Conservation (phyloP, 2,329 filamentous ascomycete genomes). For the Cordyceps fumosorosea region DNA sequence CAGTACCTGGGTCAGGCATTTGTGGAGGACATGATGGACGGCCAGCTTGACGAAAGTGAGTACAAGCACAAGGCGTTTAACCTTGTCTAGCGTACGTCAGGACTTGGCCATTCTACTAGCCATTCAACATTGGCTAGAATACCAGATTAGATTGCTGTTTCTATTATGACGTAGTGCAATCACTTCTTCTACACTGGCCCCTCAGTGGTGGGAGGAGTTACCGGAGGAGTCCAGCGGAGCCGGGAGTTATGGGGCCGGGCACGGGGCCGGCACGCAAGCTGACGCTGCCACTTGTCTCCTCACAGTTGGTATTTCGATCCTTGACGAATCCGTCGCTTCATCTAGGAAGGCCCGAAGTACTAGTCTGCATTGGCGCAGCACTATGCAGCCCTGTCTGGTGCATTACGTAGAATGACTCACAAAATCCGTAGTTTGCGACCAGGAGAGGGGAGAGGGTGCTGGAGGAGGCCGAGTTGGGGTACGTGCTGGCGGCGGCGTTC, state of each 20-base stretch:
- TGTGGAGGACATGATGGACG: slow-evolving; percentile 1
- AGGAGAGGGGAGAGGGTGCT: too few relatives aligned
- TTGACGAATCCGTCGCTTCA: neutral
- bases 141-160: neutral
- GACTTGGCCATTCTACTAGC: neutral
- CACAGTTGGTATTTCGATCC: neutral
- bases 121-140: neutral
- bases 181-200: neutral
- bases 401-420: neutral
- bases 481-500: too few relatives aligned
- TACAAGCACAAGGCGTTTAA: neutral
- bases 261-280: neutral
- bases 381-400: neutral
- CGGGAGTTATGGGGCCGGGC: neutral
- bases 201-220: too few relatives aligned
- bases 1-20: neutral
- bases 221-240: too few relatives aligned
- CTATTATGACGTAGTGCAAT: neutral
- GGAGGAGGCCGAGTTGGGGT: too few relatives aligned
- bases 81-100: neutral
- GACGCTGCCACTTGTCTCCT: neutral
- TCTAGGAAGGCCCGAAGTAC: neutral
- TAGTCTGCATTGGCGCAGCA: neutral
- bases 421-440: too few relatives aligned
- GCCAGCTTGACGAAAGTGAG: neutral